Base-by-base conservation (phyloP, 257 asterid species). In the Fraxinus cuspidata region DNA sequence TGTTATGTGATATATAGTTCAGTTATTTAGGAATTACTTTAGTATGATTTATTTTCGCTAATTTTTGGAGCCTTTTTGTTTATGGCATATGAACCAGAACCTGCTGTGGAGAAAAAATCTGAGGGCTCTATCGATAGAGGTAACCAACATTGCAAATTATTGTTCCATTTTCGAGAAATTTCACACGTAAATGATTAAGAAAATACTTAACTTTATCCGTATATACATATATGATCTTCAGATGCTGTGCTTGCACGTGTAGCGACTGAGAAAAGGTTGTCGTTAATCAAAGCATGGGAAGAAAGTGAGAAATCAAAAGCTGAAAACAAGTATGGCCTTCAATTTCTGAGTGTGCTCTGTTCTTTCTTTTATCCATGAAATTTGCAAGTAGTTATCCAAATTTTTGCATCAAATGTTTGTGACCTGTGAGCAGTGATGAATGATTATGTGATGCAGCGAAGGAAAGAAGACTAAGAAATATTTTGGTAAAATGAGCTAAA, bases 231-330 rank as follows among this genome's bases (percentile, higher is more conserved):
- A 53, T 66, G 74, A 9, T 34, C 71, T 40, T 27, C 53, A 87
- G 94, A 89, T 78, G 88, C 81, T 21, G 87, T 84, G 56, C 94
- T 89, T 73, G 87, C 85, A 13, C 85, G 92, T 40, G 86, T 89
- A 53, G 88, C 84, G 12, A 81, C 88, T 13, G 90, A 87, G 76
- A 89, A 87, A 86, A 85, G 88, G 78, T 0, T 86, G 64, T 87
- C 91, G 47, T 78, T 89, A 12, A 76, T 89, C 67, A 86, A 68
- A 81, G 94, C 94, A 78, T 89, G 94, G 94, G 92, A 89, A 80
- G 94, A 89, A 86, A 89, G 89, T 69, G 94, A 89, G 85, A 89
- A 87, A 70, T 87, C 89, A 16, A 89, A 86, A 87, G 89, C 91
- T 35, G 90, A 89, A 83, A 89, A 89, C 91, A 89, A 89, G 94